Conservation (phyloP, 495 filamentous ascomycete genomes). For the Xylaria telfairii region DNA sequence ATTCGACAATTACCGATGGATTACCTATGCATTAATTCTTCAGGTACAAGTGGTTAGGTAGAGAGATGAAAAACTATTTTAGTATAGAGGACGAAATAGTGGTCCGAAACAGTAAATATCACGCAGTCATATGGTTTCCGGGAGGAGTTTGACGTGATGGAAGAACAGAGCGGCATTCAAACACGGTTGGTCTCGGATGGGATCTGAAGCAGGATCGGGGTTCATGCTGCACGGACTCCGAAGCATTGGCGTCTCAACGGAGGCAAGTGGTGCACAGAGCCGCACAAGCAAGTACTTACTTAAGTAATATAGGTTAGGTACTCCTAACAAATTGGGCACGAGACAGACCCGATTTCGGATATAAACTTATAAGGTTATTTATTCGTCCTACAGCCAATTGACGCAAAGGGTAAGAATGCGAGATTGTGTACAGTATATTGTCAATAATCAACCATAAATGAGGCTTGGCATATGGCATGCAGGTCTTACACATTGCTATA, state of each 20-base stretch:
- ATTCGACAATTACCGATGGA: too few species aligned
- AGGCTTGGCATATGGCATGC: neutral
- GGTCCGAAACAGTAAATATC: neutral
- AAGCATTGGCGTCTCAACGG: constrained; percentile 1
- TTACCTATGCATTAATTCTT: neutral
- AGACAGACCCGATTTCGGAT: neutral
- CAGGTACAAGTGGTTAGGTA: neutral
- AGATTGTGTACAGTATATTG: neutral
- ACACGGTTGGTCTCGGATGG: constrained; percentile 16
- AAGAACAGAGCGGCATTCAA: neutral
- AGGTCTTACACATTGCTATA: neutral
- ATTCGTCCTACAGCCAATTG: neutral
- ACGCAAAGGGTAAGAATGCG: neutral
- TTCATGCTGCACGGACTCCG: constrained; percentile 20
- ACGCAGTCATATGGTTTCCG: neutral
- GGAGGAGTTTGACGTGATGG: neutral
- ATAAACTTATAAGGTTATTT: neutral
- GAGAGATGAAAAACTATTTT: neutral
- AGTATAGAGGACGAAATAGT: neutral
- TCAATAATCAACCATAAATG: neutral
- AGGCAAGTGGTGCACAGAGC: constrained; percentile 12
- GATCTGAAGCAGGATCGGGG: neutral
- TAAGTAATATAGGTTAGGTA: too few species aligned
- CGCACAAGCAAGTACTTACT: constrained; percentile 2
- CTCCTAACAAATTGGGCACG: neutral